Percentiles rank a stretch among this genome's conserved stretches.
These are phyloP conservation scores for Luffa aegyptiaca DNA, from an alignment of 306 rosid species.

Conservation along the genomic window DNA sequence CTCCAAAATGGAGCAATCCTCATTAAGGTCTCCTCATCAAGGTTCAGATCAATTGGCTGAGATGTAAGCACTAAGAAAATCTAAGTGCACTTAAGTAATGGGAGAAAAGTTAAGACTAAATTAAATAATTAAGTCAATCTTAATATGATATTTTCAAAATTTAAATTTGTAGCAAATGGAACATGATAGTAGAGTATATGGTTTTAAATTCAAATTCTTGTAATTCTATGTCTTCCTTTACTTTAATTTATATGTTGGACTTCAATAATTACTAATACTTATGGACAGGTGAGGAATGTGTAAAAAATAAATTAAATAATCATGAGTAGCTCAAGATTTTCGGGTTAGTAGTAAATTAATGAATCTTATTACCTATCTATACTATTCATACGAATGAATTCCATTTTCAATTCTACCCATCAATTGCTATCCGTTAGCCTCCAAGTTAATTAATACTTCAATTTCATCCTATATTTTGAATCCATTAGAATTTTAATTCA, in stretches of 20 bases:
- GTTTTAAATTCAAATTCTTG: not conserved
- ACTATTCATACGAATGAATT: not conserved
- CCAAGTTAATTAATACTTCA: not conserved
- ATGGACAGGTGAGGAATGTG: not conserved
- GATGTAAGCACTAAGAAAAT: slow-evolving; percentile 16
- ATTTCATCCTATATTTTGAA: not conserved
- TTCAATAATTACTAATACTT: not conserved
- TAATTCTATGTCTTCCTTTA: not conserved
- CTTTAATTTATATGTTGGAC: not conserved
- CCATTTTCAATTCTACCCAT: not conserved
- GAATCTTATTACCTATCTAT: not conserved
- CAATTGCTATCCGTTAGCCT: not conserved
- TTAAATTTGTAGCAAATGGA: not conserved
- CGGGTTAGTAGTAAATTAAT: not conserved
- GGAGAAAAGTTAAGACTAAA: not conserved
- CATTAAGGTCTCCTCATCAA: slow-evolving; percentile 88
- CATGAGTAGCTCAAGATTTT: not conserved
- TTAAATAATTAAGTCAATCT: not conserved
- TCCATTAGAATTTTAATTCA: not conserved
- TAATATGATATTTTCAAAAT: not conserved
- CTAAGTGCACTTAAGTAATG: not conserved
- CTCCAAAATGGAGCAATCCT: slow-evolving; percentile 87
- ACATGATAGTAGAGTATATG: not conserved
- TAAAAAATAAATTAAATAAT: not conserved
- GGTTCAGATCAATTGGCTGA: slow-evolving; percentile 87